Evolutionary conservation across 805 yeast genomes (phyloP).

Genomic region (Nakazawaea anatomiae): DNA sequence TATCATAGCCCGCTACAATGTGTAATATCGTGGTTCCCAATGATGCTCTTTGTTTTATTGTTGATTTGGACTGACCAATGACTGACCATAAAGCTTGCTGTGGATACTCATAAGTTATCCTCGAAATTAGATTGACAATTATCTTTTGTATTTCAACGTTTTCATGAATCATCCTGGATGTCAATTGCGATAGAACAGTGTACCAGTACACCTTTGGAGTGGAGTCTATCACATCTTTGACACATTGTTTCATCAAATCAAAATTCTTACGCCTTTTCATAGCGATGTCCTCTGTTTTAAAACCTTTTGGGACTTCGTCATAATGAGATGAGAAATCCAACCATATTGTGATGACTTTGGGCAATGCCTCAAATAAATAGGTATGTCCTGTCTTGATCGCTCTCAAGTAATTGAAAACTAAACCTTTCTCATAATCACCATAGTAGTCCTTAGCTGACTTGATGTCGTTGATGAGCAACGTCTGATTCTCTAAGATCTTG

Average conservation of each 20-base stretch:
- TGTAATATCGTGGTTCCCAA: constrained; percentile 42
- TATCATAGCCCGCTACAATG: constrained; percentile 11
- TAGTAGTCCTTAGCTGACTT: constrained; percentile 23
- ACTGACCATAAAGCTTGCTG: constrained; percentile 83
- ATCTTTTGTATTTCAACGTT: constrained; percentile 50
- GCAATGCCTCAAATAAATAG: constrained; percentile 76
- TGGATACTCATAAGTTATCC: constrained; percentile 63
- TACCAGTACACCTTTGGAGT: constrained; percentile 66
- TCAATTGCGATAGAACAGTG: constrained; percentile 76
- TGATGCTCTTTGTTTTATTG: constrained; percentile 35
- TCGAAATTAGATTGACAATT: constrained; percentile 51
- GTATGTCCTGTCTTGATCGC: constrained; percentile 59
- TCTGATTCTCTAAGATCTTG: constrained; percentile 66
- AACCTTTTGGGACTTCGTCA: constrained; percentile 17
- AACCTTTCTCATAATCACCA: constrained; percentile 50
- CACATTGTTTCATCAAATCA: constrained; percentile 40
- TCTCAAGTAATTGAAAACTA: constrained; percentile 50
- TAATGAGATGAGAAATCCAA: constrained; percentile 57
- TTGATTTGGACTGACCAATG: constrained; percentile 62
- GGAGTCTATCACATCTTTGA: constrained; percentile 34
- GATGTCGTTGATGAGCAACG: constrained; percentile 13
- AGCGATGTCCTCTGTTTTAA: constrained; percentile 18
- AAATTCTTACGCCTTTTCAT: constrained; percentile 30
- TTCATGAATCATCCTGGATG: constrained; percentile 70
- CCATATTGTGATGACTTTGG: constrained; percentile 90